These are phyloP conservation scores for Schwanniomyces pseudopolymorphus DNA, from an alignment of 805 yeast species.

Conservation along the genomic window DNA sequence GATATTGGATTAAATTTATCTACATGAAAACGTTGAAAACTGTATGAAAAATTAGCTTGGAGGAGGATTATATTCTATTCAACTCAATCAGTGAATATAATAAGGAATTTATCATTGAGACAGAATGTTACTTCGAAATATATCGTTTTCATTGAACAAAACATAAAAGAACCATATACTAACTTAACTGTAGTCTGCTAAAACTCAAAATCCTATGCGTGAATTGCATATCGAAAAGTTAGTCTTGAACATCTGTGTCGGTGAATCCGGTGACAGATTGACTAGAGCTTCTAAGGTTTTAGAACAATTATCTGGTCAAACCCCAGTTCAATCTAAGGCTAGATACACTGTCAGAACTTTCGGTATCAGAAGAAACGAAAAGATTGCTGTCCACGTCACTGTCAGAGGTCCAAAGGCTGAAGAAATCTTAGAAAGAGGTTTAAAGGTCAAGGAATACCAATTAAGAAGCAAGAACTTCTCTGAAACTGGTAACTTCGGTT, in stretches of 20 bases:
- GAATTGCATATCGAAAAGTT: slow-evolving; percentile 98
- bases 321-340: slow-evolving; percentile 99
- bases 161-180: slow-evolving; percentile 7
- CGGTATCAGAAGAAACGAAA: slow-evolving; percentile 99
- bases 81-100: no score
- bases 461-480: slow-evolving; percentile 93
- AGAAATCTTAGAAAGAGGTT: slow-evolving; percentile 99
- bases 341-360: slow-evolving; percentile 99
- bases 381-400: slow-evolving; percentile 99
- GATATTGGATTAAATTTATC: not conserved
- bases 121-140: no score
- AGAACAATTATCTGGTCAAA: slow-evolving; percentile 99
- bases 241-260: slow-evolving; percentile 99
- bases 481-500: slow-evolving; percentile 99
- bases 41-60: no score
- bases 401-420: slow-evolving; percentile 95
- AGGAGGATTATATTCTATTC: no score
- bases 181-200: slow-evolving; percentile 27
- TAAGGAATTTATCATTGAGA: no score
- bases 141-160: not conserved
- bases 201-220: slow-evolving; percentile 92
- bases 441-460: slow-evolving; percentile 99
- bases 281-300: slow-evolving; percentile 99
- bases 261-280: slow-evolving; percentile 99
- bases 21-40: not conserved